Evolutionary conservation across 78 protist species (phyloP), one percentile per base, ranked within the genome.

Genomic region (Ministeria vibrans): DNA sequence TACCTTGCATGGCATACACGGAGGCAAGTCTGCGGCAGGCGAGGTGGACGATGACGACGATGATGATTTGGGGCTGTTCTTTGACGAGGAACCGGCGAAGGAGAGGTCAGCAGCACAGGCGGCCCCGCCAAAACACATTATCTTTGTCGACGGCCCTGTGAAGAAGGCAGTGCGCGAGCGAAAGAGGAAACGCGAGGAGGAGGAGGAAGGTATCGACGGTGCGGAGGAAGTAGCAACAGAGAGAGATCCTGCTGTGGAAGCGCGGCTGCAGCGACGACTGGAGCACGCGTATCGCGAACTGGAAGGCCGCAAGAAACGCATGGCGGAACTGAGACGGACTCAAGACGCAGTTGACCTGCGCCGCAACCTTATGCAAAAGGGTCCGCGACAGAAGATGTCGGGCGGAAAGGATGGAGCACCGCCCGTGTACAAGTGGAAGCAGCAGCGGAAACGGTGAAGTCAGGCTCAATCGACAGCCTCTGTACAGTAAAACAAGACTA

Each of bases 371-470:
- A 34, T 34, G 34, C 43, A 20, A 4, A 63, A 63, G 71, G 71
- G 71, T 32, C 20, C 2, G 22, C 34, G 41, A 18, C 2, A 25
- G 43, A 63, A 63, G 71, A 15, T 63, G 23, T 6, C 25, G 13
- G 41, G 39, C 41, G 71, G 42, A 1, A n/a, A 59, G 9, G 34
- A 34, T 2, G 2, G 30, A 22, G 5, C 2, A 3, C 30, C 71
- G 15, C 42, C 71, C 34, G 71, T 63, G 34, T 63, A 63, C 71
- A 63, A 63, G 34, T 63, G 71, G 71, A 32, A 13, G 71, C 71
- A 13, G 15, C 30, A 63, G 15, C 71, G 71, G 43, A 63, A 63
- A 20, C 66, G 66, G 27, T 61, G 27, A n/a, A 11, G 18, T 20
- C 59, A 20, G 11, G 59, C 11, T 51, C n/a, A 11, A 20, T 11